phyloP scores from a whole-genome alignment of 2,329 filamentous ascomycete species.

The Hypoxylon sp. region DNA sequence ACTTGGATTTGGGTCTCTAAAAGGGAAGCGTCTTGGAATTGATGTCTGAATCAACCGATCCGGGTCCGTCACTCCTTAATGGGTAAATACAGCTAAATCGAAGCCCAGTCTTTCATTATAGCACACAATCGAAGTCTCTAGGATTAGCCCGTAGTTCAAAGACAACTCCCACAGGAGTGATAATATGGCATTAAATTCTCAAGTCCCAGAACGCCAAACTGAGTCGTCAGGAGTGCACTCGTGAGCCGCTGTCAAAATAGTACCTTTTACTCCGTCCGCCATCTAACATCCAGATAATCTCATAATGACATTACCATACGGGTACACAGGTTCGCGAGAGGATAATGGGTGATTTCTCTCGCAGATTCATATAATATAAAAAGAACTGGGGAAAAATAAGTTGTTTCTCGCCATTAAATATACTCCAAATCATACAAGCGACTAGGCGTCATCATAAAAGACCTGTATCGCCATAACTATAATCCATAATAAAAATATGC shows the following conservation, averaged over 20 bases:
- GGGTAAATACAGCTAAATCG: neutral
- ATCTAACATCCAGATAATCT: neutral
- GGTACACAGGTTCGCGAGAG: neutral
- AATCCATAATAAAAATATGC: constrained; percentile 75
- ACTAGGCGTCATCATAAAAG: constrained; percentile 59
- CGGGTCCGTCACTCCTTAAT: neutral
- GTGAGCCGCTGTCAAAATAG: neutral
- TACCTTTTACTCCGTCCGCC: neutral
- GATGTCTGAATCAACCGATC: neutral
- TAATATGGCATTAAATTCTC: neutral
- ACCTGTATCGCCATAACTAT: constrained; percentile 78
- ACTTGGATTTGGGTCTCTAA: neutral
- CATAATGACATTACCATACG: neutral
- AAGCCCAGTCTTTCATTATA: neutral
- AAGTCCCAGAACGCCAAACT: neutral
- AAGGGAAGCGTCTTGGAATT: neutral
- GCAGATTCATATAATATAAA: neutral
- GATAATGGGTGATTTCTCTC: neutral
- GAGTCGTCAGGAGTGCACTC: neutral
- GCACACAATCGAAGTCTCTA: neutral
- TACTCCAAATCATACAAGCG: neutral
- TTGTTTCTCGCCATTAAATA: constrained; percentile 4
- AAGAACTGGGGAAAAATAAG: neutral
- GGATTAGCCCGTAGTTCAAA: neutral
- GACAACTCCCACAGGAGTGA: neutral